Percentiles rank a stretch among this genome's conserved stretches.
phyloP scores from a whole-genome alignment of 1,284 basidiomycete genomes.

The Marasmius sp. region DNA sequence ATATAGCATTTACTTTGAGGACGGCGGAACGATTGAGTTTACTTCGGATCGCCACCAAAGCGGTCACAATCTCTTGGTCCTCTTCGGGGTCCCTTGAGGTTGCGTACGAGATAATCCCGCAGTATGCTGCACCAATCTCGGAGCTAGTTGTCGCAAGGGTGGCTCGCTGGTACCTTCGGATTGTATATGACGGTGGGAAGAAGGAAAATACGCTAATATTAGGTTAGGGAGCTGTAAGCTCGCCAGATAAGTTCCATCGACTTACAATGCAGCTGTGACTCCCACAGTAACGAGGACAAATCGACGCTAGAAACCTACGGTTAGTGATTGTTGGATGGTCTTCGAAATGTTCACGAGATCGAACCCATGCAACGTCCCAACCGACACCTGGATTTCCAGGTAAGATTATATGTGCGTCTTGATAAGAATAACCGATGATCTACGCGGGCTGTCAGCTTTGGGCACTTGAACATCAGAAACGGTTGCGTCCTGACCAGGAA shows the following conservation, averaged over 20 bases:
- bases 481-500: constrained; percentile 48
- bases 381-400: constrained; percentile 57
- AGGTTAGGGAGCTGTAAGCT: neutral
- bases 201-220: constrained; percentile 58
- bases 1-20: constrained; percentile 58
- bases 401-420: constrained; percentile 47
- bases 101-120: constrained; percentile 66
- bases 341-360: neutral
- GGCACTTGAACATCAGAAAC: neutral
- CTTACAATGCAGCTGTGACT: constrained; percentile 65
- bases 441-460: constrained; percentile 21
- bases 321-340: neutral
- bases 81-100: constrained; percentile 48
- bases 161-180: constrained; percentile 65
- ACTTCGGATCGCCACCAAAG: constrained; percentile 59
- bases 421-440: constrained; percentile 76
- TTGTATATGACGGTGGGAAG: constrained; percentile 69
- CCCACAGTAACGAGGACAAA: constrained; percentile 64
- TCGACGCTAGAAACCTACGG: constrained; percentile 40
- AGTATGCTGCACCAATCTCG: constrained; percentile 66
- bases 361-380: constrained; percentile 64
- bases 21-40: constrained; percentile 61
- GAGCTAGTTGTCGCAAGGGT: constrained; percentile 60
- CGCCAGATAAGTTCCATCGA: neutral
- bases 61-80: constrained; percentile 52